Conservation (phyloP, 2,329 filamentous ascomycete genomes). For the Botrytis pseudocinerea region DNA sequence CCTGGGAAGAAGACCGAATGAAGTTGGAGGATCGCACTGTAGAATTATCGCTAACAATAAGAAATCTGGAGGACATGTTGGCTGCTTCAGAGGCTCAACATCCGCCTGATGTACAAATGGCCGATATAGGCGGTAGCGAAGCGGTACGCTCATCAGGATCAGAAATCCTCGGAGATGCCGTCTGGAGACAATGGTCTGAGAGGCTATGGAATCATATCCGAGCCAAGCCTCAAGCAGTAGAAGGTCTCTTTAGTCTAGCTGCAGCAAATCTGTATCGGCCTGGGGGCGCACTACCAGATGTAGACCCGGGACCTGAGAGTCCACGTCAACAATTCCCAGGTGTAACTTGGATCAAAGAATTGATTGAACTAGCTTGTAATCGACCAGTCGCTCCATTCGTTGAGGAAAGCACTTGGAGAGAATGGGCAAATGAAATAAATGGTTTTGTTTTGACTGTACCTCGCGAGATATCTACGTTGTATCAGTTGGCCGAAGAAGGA, state of each 20-base stretch:
- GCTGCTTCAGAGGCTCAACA: not conserved
- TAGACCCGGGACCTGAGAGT: not conserved
- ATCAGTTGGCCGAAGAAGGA: not conserved
- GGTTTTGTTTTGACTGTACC: not conserved
- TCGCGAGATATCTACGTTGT: not conserved
- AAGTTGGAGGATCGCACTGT: not conserved
- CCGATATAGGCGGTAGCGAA: not conserved
- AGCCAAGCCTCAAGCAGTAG: constrained; percentile 5
- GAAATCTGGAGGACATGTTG: constrained; percentile 15
- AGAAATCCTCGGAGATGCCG: not conserved
- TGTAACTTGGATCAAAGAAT: constrained; percentile 13
- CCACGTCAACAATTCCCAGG: constrained; percentile 4
- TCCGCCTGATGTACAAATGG: not conserved
- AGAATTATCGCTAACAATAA: constrained; percentile 7
- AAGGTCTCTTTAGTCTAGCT: constrained; percentile 13
- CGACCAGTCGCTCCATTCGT: not conserved
- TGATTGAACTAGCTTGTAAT: not conserved
- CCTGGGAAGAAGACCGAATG: constrained; percentile 6
- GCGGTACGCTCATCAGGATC: not conserved
- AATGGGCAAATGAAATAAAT: not conserved
- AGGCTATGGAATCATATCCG: constrained; percentile 11
- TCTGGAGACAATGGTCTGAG: constrained; percentile 14
- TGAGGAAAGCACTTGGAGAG: not conserved
- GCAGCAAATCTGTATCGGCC: constrained; percentile 19
- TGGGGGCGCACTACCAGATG: not conserved